These are phyloP conservation scores for Phytophthora megakarya DNA, from an alignment of 352 stramenopile species.

Conservation along the genomic window DNA sequence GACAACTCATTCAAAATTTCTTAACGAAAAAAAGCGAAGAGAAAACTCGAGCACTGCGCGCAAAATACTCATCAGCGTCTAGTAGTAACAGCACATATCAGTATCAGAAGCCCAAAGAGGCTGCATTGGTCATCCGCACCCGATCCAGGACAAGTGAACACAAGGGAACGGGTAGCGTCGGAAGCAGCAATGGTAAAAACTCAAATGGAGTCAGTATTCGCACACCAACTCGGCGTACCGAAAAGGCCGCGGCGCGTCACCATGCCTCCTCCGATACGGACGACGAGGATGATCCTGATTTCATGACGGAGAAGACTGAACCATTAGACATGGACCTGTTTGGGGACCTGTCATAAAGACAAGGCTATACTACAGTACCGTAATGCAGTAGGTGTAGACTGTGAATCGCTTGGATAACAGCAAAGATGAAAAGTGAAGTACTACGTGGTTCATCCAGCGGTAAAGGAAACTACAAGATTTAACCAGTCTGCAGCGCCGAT, in stretches of 20 bases:
- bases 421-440: conserved; percentile 6
- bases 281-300: conserved; percentile 71
- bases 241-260: conserved; percentile 28
- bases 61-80: conserved; percentile 51
- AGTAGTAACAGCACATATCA: conserved; percentile 54
- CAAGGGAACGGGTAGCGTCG: conserved; percentile 47
- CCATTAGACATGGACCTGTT: conserved; percentile 56
- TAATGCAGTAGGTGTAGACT: conserved; percentile 13
- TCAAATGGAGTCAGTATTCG: conserved; percentile 66
- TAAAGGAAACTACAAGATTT: conserved; percentile 6
- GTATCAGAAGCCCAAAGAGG: conserved; percentile 78
- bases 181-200: conserved; percentile 56
- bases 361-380: too few species aligned
- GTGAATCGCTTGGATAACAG: not conserved
- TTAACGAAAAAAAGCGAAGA: conserved; percentile 68
- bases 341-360: conserved; percentile 32
- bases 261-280: conserved; percentile 70
- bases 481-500: too few species aligned
- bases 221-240: conserved; percentile 35
- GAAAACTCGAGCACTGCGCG: conserved; percentile 44
- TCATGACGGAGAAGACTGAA: conserved; percentile 46
- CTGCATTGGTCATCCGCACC: conserved; percentile 78
- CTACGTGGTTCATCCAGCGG: not conserved
- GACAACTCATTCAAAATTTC: conserved; percentile 59
- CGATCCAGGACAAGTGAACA: conserved; percentile 70